These are phyloP conservation scores for Podila epigama DNA, from an alignment of 192 early-diverging fungal genomes.

Conservation along the genomic window DNA sequence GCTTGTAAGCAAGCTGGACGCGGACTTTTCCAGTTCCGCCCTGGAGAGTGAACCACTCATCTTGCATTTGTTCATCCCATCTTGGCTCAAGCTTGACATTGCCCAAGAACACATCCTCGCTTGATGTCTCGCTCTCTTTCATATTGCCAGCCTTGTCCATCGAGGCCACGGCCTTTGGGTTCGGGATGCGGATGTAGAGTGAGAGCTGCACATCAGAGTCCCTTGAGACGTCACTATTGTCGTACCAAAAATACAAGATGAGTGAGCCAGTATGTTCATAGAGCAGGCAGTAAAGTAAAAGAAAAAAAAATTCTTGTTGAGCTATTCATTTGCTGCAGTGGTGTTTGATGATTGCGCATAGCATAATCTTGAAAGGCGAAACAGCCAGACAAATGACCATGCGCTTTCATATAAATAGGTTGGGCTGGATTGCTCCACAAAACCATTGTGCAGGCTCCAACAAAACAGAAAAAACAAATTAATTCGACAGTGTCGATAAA, in stretches of 20 bases:
- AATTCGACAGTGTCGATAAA: neutral
- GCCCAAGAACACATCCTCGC: slow-evolving; percentile 61
- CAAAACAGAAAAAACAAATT: neutral
- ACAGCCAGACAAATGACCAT: no score
- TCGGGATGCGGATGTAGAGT: slow-evolving; percentile 61
- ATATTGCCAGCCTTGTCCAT: slow-evolving; percentile 51
- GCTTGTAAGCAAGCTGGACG: slow-evolving; percentile 76
- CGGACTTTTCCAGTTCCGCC: slow-evolving; percentile 76
- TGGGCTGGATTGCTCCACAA: neutral
- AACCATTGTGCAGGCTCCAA: neutral
- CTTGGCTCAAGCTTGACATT: slow-evolving; percentile 60
- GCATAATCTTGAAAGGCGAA: no score
- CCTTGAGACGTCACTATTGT: slow-evolving; percentile 65
- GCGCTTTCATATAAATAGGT: neutral
- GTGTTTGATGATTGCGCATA: no score
- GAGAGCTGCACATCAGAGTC: slow-evolving; percentile 67
- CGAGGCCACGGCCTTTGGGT: slow-evolving; percentile 47
- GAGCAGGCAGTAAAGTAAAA: no score
- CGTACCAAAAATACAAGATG: neutral
- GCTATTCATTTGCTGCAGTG: no score
- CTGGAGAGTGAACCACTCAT: slow-evolving; percentile 68
- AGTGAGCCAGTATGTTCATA: no score
- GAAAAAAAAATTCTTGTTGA: no score
- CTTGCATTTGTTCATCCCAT: slow-evolving; percentile 61
- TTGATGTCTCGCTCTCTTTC: slow-evolving; percentile 31